Evolutionary conservation across 805 yeast species (phyloP).

Genomic region (Myxozyma lipomycoides): DNA sequence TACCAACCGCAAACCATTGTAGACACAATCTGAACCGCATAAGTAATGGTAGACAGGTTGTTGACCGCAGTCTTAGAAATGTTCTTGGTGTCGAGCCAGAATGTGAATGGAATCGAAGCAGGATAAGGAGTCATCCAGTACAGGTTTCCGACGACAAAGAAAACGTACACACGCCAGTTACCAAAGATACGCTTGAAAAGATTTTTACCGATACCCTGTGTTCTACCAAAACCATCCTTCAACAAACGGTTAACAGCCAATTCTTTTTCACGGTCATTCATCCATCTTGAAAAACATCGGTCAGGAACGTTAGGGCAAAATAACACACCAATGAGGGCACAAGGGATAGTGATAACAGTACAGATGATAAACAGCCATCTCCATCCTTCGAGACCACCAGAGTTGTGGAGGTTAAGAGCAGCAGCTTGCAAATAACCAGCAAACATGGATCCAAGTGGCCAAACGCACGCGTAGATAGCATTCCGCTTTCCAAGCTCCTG

Average conservation of each 20-base stretch:
- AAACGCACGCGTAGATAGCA: conserved; percentile 57
- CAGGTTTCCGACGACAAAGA: conserved; percentile 16
- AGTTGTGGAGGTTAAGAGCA: conserved; percentile 48
- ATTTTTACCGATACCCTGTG: conserved; percentile 9
- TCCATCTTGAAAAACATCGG: conserved; percentile 49
- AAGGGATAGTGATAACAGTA: conserved; percentile 54
- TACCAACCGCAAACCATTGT: conserved; percentile 26
- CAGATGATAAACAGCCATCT: conserved; percentile 70
- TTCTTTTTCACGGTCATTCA: conserved; percentile 55
- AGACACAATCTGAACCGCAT: conserved; percentile 53
- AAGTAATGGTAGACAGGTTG: conserved; percentile 53
- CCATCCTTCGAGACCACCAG: conserved; percentile 58
- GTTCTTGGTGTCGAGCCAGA: conserved; percentile 14
- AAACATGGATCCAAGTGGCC: conserved; percentile 56
- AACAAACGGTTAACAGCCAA: conserved; percentile 46
- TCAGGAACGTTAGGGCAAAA: conserved; percentile 64
- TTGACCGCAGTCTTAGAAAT: conserved; percentile 33
- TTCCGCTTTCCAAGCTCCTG: conserved; percentile 58
- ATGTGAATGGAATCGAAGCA: conserved; percentile 9
- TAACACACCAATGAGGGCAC: conserved; percentile 54
- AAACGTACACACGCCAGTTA: conserved; percentile 19
- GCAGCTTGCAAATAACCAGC: conserved; percentile 61
- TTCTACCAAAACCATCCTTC: conserved; percentile 17
- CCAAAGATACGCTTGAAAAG: conserved; percentile 17
- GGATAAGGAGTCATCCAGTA: conserved; percentile 26